phyloP scores from a whole-genome alignment of 352 stramenopile genomes.

The Globisporangium spiculum region DNA sequence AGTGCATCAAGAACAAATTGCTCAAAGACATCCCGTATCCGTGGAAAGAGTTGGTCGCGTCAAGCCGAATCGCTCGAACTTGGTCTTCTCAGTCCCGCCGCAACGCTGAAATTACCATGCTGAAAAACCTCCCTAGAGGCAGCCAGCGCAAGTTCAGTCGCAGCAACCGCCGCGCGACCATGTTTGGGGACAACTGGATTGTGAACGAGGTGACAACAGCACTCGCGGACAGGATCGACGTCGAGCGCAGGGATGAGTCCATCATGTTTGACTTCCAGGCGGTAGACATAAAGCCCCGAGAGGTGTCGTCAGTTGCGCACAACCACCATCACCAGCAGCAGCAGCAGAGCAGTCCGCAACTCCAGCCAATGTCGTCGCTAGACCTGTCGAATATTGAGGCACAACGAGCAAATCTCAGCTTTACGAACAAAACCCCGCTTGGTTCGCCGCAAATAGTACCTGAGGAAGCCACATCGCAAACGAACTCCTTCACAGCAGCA shows the following conservation, averaged over 20 bases:
- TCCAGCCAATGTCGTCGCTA: background rate
- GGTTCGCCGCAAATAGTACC: background rate
- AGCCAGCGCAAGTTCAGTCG: constrained; percentile 2
- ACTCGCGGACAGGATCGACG: constrained; percentile 8
- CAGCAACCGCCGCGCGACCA: constrained; percentile 1
- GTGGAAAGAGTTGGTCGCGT: constrained; percentile 1
- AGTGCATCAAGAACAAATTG: constrained; percentile 6
- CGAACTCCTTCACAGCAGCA: background rate
- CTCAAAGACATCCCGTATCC: constrained; percentile 11
- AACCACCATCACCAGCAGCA: background rate
- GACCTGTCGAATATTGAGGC: background rate
- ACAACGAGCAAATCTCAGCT: background rate
- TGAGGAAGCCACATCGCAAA: background rate
- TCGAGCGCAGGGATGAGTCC: background rate
- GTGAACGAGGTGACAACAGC: background rate
- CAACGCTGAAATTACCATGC: background rate
- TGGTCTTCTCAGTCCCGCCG: background rate
- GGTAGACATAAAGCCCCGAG: background rate
- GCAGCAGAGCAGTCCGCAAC: background rate
- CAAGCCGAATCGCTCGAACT: background rate
- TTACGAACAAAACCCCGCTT: background rate
- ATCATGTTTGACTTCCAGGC: constrained; percentile 13
- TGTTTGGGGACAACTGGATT: constrained; percentile 10
- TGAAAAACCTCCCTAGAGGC: background rate
- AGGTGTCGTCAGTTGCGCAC: no score